Evolutionary conservation across 805 yeast species (phyloP).

Genomic region (Candida ovalis): DNA sequence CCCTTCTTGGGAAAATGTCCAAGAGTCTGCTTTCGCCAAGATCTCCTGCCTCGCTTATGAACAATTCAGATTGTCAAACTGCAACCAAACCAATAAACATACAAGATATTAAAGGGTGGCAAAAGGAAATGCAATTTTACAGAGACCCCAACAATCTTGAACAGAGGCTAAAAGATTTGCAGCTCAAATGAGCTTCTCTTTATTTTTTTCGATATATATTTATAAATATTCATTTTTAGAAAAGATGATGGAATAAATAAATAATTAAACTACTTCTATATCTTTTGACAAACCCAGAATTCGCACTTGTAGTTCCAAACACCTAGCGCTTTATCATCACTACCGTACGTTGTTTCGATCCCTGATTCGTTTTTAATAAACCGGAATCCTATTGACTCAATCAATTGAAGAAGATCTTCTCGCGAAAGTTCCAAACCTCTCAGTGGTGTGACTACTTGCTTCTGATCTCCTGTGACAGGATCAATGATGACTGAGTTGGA

Average conservation of each 20-base stretch:
- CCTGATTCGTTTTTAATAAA: slow-evolving; percentile 41
- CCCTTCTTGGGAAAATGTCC: slow-evolving; percentile 20
- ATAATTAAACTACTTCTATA: neutral
- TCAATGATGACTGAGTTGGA: slow-evolving; percentile 21
- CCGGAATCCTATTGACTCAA: slow-evolving; percentile 47
- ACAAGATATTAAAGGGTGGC: slow-evolving; percentile 19
- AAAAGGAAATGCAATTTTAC: slow-evolving; percentile 8
- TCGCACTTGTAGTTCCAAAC: slow-evolving; percentile 59
- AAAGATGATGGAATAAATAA: neutral
- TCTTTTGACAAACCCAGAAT: slow-evolving; percentile 58
- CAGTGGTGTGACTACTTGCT: slow-evolving; percentile 31
- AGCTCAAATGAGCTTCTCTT: neutral
- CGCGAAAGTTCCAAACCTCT: slow-evolving; percentile 58
- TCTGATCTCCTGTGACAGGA: slow-evolving; percentile 20
- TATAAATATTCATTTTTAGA: neutral
- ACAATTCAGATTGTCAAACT: neutral
- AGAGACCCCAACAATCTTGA: neutral
- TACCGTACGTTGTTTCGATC: slow-evolving; percentile 49
- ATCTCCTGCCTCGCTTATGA: neutral
- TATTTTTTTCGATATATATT: neutral
- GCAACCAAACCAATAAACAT: slow-evolving; percentile 5
- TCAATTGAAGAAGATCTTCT: slow-evolving; percentile 49
- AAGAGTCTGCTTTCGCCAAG: slow-evolving; percentile 11
- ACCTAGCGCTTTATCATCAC: slow-evolving; percentile 48
- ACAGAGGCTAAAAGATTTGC: neutral